Percentiles rank a stretch among this genome's conserved stretches.
Evolutionary conservation across 257 asterid species (phyloP).

Genomic region (Nicotiana otophora): DNA sequence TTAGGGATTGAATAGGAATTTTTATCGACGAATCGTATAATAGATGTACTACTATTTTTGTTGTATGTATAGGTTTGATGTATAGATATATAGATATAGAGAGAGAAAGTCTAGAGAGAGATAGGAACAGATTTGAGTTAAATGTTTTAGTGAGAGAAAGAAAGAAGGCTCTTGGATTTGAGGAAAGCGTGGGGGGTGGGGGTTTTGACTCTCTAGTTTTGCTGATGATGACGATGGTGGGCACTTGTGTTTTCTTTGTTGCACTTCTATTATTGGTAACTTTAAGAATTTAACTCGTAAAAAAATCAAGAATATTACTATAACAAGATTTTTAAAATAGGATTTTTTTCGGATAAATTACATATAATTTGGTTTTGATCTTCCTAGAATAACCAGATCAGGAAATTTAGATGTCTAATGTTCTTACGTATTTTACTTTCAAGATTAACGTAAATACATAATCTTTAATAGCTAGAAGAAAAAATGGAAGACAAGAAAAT

Average conservation of each 20-base stretch:
- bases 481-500: neutral
- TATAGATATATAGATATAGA: conserved; percentile 38
- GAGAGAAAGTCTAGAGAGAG: conserved; percentile 38
- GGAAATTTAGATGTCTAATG: too few species aligned
- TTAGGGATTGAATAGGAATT: conserved; percentile 38
- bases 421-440: too few species aligned
- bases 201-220: conserved; percentile 11
- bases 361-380: neutral
- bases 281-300: neutral
- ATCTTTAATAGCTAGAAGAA: too few species aligned
- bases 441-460: too few species aligned
- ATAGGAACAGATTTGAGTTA: conserved; percentile 11
- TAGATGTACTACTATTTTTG: conserved; percentile 22
- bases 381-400: too few species aligned
- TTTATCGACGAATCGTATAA: conserved; percentile 30
- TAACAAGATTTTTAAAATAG: neutral
- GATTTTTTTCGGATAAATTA: neutral
- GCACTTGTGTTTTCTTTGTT: neutral
- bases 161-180: neutral
- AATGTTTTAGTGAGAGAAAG: conserved; percentile 19
- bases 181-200: conserved; percentile 10
- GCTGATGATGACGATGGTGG: conserved; percentile 1
- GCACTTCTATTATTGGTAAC: neutral
- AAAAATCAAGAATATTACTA: neutral
- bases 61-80: conserved; percentile 33